These are phyloP conservation scores for Eudorina sp. DNA, from an alignment of 139 green algal genomes.

Conservation along the genomic window DNA sequence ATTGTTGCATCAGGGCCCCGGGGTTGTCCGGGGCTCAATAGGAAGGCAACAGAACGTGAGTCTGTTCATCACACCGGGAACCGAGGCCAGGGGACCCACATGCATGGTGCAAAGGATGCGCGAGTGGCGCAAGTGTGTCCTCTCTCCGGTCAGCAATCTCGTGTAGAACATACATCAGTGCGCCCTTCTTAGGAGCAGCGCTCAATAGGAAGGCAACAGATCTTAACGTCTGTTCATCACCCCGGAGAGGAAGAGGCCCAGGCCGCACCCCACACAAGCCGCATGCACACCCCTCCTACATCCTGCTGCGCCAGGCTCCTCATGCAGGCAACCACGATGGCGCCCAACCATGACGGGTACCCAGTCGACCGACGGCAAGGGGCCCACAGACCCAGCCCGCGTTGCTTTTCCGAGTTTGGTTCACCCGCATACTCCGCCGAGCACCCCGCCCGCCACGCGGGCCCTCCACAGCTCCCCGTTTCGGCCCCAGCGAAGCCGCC, in stretches of 20 bases:
- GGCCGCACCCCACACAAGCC: not conserved
- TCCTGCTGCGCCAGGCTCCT: too few species aligned
- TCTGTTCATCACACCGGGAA: slow-evolving; percentile 26
- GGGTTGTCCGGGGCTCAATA: not conserved
- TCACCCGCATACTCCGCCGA: too few species aligned
- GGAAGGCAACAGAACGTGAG: slow-evolving; percentile 31
- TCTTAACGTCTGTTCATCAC: slow-evolving; percentile 27
- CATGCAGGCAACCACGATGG: too few species aligned
- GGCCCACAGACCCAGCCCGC: too few species aligned
- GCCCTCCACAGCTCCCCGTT: too few species aligned
- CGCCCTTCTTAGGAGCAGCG: not conserved
- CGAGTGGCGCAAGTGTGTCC: not conserved
- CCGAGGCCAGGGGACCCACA: too few species aligned
- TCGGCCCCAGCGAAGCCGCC: too few species aligned
- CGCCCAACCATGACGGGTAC: too few species aligned
- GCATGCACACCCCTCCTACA: too few species aligned
- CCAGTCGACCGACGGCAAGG: too few species aligned
- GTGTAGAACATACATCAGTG: slow-evolving; percentile 43
- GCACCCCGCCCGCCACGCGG: too few species aligned
- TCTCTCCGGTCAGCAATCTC: slow-evolving; percentile 46
- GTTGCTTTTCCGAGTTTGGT: too few species aligned
- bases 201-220: slow-evolving; percentile 41
- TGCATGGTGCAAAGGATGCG: not conserved
- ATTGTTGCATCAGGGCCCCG: slow-evolving; percentile 7
- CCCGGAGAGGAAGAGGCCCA: not conserved